Percentiles rank a stretch among this genome's conserved stretches.
These are phyloP conservation scores for Colletotrichum horii DNA, from an alignment of 2,329 filamentous ascomycete genomes.

Conservation along the genomic window DNA sequence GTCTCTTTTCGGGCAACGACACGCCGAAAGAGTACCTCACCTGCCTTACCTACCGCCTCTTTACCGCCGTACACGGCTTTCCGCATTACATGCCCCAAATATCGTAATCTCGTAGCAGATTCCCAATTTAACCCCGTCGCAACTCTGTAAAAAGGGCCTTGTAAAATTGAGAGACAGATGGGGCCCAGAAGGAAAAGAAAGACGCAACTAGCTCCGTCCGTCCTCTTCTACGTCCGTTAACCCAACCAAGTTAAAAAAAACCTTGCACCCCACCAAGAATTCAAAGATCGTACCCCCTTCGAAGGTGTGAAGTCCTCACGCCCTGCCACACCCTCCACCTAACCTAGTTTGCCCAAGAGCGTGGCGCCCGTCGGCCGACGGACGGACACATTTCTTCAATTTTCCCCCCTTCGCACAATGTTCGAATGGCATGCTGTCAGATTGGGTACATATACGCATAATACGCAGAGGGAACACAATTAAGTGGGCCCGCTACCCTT, in stretches of 20 bases:
- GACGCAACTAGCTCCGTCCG: background rate
- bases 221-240: background rate
- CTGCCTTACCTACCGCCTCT: background rate
- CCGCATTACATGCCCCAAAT: background rate
- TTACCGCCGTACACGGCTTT: background rate
- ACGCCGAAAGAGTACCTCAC: background rate
- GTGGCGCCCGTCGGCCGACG: constrained; percentile 10
- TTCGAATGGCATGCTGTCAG: background rate
- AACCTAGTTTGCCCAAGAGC: constrained; percentile 7
- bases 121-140: background rate
- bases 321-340: background rate
- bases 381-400: background rate
- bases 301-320: background rate
- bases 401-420: background rate
- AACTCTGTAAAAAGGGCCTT: background rate
- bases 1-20: background rate
- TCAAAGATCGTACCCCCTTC: background rate
- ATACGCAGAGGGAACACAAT: no score
- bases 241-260: background rate
- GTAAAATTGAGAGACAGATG: background rate
- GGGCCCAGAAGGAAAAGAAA: background rate
- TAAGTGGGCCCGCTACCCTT: no score
- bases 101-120: background rate
- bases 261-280: background rate
- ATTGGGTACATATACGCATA: no score